These are phyloP conservation scores for Colletotrichum sp. DNA, from an alignment of 2,329 filamentous ascomycete genomes.

Conservation along the genomic window DNA sequence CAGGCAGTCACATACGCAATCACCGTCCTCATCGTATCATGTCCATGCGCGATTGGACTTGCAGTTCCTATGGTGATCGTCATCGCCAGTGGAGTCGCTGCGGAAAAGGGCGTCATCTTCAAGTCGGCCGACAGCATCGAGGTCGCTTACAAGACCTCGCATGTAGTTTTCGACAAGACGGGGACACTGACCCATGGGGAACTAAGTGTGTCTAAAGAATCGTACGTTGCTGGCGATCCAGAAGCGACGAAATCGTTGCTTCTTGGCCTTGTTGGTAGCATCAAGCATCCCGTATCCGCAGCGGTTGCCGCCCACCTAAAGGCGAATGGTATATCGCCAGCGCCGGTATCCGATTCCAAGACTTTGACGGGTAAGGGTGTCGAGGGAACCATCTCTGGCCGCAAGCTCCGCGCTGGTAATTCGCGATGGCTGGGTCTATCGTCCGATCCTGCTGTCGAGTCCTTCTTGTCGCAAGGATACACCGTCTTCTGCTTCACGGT, in stretches of 20 bases:
- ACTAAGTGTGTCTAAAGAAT: constrained; percentile 46
- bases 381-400: constrained; percentile 34
- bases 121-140: constrained; percentile 71
- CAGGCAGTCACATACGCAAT: constrained; percentile 75
- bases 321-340: background rate
- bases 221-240: constrained; percentile 27
- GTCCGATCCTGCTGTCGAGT: constrained; percentile 34
- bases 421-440: constrained; percentile 50
- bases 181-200: constrained; percentile 73
- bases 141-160: constrained; percentile 61
- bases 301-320: constrained; percentile 50
- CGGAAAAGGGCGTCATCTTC: constrained; percentile 70
- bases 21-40: constrained; percentile 76
- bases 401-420: constrained; percentile 52
- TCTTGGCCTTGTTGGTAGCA: constrained; percentile 37
- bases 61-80: constrained; percentile 82
- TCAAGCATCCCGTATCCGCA: constrained; percentile 57
- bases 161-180: constrained; percentile 83
- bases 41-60: constrained; percentile 77
- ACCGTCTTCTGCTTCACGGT: constrained; percentile 56
- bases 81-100: constrained; percentile 71
- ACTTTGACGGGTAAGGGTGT: constrained; percentile 53
- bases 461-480: constrained; percentile 37
- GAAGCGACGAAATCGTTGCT: background rate
- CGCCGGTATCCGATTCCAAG: constrained; percentile 34